These are phyloP conservation scores for Pezicula carpinea DNA, from an alignment of 2,329 filamentous ascomycete genomes.

Conservation along the genomic window DNA sequence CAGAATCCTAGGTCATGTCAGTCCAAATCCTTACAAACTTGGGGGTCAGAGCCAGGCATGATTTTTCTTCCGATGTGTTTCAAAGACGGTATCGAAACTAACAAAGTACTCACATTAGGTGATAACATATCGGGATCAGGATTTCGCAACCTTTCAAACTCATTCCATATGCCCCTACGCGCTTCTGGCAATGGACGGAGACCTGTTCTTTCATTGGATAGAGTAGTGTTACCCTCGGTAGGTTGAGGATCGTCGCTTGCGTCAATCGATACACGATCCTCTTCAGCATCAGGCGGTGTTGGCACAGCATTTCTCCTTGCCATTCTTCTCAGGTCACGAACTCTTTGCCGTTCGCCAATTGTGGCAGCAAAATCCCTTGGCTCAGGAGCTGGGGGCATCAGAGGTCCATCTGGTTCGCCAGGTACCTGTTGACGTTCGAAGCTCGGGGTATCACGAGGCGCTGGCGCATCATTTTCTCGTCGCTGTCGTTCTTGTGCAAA, in stretches of 20 bases:
- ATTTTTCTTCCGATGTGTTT: too few relatives aligned
- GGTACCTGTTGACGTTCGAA: slow-evolving; percentile 15
- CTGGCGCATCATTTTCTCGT: background rate
- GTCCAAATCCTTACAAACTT: background rate
- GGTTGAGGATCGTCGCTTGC: background rate
- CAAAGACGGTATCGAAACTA: background rate
- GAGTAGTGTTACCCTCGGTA: background rate
- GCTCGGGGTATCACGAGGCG: slow-evolving; percentile 12
- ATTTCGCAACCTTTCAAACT: too few relatives aligned
- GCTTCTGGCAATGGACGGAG: too few relatives aligned
- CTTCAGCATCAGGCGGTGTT: slow-evolving; percentile 16
- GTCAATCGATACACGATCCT: background rate
- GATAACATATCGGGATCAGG: too few relatives aligned
- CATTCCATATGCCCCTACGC: too few relatives aligned
- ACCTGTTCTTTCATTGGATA: background rate
- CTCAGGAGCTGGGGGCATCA: slow-evolving; percentile 27
- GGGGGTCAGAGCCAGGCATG: too few relatives aligned
- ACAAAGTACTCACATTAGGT: too few relatives aligned
- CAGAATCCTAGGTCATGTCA: slow-evolving; percentile 6
- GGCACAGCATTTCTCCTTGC: slow-evolving; percentile 16
- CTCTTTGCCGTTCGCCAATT: slow-evolving; percentile 16
- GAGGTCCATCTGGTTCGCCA: slow-evolving; percentile 17
- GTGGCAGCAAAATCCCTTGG: slow-evolving; percentile 18
- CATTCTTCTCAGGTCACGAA: slow-evolving; percentile 17
- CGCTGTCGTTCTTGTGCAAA: background rate